Conservation (phyloP, 768 basidiomycete species). For the Termitomyces sp. region DNA sequence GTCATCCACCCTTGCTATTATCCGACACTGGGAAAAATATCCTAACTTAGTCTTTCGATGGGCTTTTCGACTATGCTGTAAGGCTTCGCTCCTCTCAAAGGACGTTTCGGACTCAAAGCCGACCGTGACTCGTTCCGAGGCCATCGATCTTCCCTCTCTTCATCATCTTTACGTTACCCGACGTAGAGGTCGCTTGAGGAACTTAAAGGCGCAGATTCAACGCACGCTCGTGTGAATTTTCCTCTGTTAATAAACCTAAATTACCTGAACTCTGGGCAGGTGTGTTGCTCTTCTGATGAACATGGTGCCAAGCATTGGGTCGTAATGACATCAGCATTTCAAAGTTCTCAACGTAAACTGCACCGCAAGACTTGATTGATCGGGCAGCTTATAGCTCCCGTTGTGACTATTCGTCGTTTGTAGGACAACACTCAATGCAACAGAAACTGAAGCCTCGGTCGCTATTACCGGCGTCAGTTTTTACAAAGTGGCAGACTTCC, state of each 20-base stretch:
- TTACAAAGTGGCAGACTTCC: not conserved
- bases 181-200: not conserved
- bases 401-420: not conserved
- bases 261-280: not conserved
- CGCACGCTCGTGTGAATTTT: slow-evolving; percentile 1
- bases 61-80: not conserved
- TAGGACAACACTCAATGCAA: not conserved
- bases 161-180: not conserved
- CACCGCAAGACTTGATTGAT: not conserved
- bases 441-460: not conserved
- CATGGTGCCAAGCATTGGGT: not conserved
- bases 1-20: not conserved
- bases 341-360: not conserved
- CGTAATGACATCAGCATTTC: not conserved
- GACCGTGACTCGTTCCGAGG: not conserved
- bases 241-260: no score
- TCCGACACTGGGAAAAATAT: not conserved
- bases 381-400: not conserved
- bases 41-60: not conserved
- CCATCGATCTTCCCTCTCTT: not conserved
- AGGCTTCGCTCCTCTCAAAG: not conserved
- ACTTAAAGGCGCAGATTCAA: not conserved
- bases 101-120: not conserved
- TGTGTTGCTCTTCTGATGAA: not conserved
- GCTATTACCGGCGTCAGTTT: not conserved